These are phyloP conservation scores for Thelonectria discophora DNA, from an alignment of 2,329 filamentous ascomycete genomes.

Conservation along the genomic window DNA sequence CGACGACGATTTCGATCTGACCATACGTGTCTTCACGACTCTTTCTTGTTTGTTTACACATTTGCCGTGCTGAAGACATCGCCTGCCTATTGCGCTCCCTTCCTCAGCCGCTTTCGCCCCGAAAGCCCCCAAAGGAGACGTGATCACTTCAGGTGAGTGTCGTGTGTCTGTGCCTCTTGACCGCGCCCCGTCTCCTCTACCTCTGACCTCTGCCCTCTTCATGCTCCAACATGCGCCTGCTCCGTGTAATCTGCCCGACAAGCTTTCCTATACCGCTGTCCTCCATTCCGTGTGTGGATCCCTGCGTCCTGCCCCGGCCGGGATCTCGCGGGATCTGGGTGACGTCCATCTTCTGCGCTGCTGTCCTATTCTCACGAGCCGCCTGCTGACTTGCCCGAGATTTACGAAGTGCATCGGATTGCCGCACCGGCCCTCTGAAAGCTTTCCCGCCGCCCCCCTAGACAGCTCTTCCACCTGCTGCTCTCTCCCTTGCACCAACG, in stretches of 20 bases:
- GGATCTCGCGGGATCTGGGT: slow-evolving; percentile 29
- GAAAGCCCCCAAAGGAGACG: slow-evolving; percentile 44
- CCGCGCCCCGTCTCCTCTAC: slow-evolving; percentile 28
- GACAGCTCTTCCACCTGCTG: slow-evolving; percentile 43
- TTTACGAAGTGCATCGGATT: slow-evolving; percentile 48
- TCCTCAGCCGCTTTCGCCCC: slow-evolving; percentile 30
- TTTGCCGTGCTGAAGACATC: slow-evolving; percentile 23
- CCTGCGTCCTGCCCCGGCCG: slow-evolving; percentile 25
- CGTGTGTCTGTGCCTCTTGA: slow-evolving; percentile 31
- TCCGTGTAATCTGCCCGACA: too few species aligned
- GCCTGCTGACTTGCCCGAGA: slow-evolving; percentile 40
- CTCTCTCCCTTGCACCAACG: slow-evolving; percentile 38
- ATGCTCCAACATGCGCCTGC: slow-evolving; percentile 2
- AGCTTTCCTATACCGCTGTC: neutral
- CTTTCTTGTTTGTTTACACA: slow-evolving; percentile 34
- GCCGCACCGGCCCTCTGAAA: slow-evolving; percentile 40
- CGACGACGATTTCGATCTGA: slow-evolving; percentile 44
- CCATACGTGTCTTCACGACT: slow-evolving; percentile 22
- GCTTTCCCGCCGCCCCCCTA: slow-evolving; percentile 43
- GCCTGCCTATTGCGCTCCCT: slow-evolving; percentile 25
- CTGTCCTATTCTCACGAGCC: slow-evolving; percentile 22
- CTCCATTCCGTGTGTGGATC: neutral
- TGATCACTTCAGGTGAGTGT: slow-evolving; percentile 54
- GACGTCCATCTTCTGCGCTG: slow-evolving; percentile 12
- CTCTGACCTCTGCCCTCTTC: slow-evolving; percentile 27